A percentile compares a stretch with the other conserved stretches of the same genome.
These are phyloP conservation scores for Nemania sp. DNA, from an alignment of 2,329 filamentous ascomycete species.

Conservation along the genomic window DNA sequence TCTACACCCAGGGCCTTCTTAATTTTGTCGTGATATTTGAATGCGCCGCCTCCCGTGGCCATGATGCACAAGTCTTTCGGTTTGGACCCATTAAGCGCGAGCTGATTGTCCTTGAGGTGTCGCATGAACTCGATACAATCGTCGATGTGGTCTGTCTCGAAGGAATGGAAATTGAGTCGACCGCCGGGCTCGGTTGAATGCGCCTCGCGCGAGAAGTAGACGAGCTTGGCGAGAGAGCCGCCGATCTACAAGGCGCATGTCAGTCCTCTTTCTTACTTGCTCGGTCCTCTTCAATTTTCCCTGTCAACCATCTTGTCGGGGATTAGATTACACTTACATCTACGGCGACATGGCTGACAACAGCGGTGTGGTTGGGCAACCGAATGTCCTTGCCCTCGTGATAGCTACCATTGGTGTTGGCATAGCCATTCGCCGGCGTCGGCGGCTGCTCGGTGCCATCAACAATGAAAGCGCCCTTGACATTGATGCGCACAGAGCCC, in stretches of 20 bases:
- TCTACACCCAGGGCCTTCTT: constrained; percentile 81
- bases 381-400: constrained; percentile 88
- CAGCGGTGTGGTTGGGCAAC: constrained; percentile 91
- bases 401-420: constrained; percentile 43
- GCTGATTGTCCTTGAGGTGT: constrained; percentile 80
- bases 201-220: constrained; percentile 93
- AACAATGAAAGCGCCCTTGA: constrained; percentile 94
- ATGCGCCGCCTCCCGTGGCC: constrained; percentile 94
- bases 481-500: constrained; percentile 87
- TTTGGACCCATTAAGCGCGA: constrained; percentile 71
- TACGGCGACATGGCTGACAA: constrained; percentile 95
- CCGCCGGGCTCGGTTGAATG: constrained; percentile 80
- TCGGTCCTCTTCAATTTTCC: neutral
- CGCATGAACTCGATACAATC: constrained; percentile 92
- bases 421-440: constrained; percentile 50
- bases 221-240: constrained; percentile 91
- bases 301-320: neutral
- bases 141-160: constrained; percentile 94
- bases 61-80: constrained; percentile 82
- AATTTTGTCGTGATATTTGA: constrained; percentile 94
- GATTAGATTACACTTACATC: constrained; percentile 77
- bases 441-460: constrained; percentile 69
- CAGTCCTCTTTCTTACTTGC: neutral
- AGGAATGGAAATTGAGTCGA: constrained; percentile 90
- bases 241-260: constrained; percentile 69